phyloP scores from a whole-genome alignment of 495 filamentous ascomycete species.

The Symbiotaphrina buchneri region DNA sequence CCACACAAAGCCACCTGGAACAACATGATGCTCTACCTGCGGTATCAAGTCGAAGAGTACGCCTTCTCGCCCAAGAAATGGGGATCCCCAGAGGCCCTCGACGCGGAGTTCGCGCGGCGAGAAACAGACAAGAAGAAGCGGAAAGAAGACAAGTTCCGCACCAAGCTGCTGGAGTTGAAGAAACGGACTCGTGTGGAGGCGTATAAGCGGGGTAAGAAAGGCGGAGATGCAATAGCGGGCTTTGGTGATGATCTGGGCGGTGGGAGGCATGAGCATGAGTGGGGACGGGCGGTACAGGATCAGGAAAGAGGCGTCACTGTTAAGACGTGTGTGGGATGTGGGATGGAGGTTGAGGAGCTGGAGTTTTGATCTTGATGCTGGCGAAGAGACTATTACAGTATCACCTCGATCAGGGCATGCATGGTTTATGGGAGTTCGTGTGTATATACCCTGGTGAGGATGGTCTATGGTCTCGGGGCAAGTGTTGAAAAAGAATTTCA shows the following conservation, averaged over 20 bases:
- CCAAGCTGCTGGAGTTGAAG: slow-evolving; percentile 72
- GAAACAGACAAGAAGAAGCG: slow-evolving; percentile 64
- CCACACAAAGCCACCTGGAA: slow-evolving; percentile 92
- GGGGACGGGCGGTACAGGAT: slow-evolving; percentile 63
- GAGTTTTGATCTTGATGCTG: slow-evolving; percentile 55
- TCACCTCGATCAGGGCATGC: too few species aligned
- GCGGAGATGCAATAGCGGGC: slow-evolving; percentile 27
- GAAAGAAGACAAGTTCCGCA: slow-evolving; percentile 81
- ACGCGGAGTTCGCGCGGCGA: slow-evolving; percentile 71
- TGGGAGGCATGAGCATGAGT: slow-evolving; percentile 71
- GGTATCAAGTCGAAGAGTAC: slow-evolving; percentile 86
- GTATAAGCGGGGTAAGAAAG: slow-evolving; percentile 36
- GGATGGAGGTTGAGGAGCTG: slow-evolving; percentile 93
- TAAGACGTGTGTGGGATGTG: slow-evolving; percentile 73
- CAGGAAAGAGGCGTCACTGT: slow-evolving; percentile 54
- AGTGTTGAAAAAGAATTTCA: too few species aligned
- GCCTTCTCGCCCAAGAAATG: slow-evolving; percentile 65
- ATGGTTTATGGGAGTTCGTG: too few species aligned
- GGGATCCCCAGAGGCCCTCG: slow-evolving; percentile 65
- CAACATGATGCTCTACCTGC: slow-evolving; percentile 92
- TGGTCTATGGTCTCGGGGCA: too few species aligned
- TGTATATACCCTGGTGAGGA: too few species aligned
- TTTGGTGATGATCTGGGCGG: slow-evolving; percentile 53
- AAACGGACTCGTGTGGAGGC: slow-evolving; percentile 84
- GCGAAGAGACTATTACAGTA: too few species aligned